phyloP scores from a whole-genome alignment of 805 yeast species.

The Danielia reshetovae region DNA sequence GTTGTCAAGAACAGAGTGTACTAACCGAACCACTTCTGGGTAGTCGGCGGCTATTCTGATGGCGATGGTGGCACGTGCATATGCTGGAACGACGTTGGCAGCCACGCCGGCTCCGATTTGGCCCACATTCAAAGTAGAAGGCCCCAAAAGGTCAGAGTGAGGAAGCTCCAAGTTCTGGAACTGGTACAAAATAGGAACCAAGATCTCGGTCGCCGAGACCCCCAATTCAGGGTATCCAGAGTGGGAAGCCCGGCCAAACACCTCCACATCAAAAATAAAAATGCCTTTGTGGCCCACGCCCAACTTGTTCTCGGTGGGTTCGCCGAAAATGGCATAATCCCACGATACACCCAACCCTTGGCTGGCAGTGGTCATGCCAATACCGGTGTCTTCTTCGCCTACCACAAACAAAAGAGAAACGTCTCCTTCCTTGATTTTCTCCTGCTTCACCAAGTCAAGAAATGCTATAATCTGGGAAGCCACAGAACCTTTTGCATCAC shows the following conservation, averaged over 20 bases:
- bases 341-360: conserved; percentile 41
- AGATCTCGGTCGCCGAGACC: conserved; percentile 53
- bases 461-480: conserved; percentile 58
- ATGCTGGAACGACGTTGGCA: conserved; percentile 60
- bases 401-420: conserved; percentile 58
- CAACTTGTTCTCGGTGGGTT: conserved; percentile 66
- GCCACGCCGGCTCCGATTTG: conserved; percentile 59
- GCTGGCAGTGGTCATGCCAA: conserved; percentile 53
- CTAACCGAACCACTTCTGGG: conserved; percentile 31
- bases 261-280: conserved; percentile 37
- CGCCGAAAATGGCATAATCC: conserved; percentile 67
- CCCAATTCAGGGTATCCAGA: conserved; percentile 72
- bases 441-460: conserved; percentile 39
- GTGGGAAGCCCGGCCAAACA: conserved; percentile 59
- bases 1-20: conserved; percentile 31
- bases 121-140: conserved; percentile 61
- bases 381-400: conserved; percentile 68
- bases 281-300: conserved; percentile 71
- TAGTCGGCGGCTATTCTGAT: conserved; percentile 53
- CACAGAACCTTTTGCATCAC: conserved; percentile 70
- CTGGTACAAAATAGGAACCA: conserved; percentile 48
- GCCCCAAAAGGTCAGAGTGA: conserved; percentile 49
- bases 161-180: conserved; percentile 47
- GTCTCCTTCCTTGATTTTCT: conserved; percentile 48
- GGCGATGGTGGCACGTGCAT: conserved; percentile 45